Percentiles rank a stretch among this genome's conserved stretches.
Conservation (phyloP, 805 yeast species). For the Brettanomyces anomalus region DNA sequence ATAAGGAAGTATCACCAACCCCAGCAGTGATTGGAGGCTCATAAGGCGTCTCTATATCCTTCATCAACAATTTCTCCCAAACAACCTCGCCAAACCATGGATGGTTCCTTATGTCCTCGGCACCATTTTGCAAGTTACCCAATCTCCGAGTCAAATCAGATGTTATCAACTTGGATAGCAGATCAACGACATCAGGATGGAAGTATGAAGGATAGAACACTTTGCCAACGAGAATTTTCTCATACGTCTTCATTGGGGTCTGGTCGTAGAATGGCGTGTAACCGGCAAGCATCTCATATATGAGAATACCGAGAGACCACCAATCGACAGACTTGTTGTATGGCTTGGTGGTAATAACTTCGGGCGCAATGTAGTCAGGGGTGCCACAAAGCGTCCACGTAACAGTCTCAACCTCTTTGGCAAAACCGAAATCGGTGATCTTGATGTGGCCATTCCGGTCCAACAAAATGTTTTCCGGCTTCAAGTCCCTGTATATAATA, state of each 20-base stretch:
- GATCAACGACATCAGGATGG: slow-evolving; percentile 45
- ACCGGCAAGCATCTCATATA: slow-evolving; percentile 55
- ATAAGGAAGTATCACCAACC: slow-evolving; percentile 53
- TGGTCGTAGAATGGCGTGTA: slow-evolving; percentile 56
- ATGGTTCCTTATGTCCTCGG: slow-evolving; percentile 47
- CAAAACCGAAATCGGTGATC: slow-evolving; percentile 55
- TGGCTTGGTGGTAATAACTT: slow-evolving; percentile 55
- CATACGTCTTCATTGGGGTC: slow-evolving; percentile 56
- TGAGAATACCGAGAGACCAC: slow-evolving; percentile 57
- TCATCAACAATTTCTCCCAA: slow-evolving; percentile 46
- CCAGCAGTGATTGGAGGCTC: slow-evolving; percentile 59
- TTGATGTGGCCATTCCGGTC: slow-evolving; percentile 55
- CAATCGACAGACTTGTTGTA: slow-evolving; percentile 57
- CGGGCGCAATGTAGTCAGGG: slow-evolving; percentile 59
- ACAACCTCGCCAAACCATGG: slow-evolving; percentile 54
- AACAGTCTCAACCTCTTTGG: slow-evolving; percentile 50
- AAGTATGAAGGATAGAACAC: slow-evolving; percentile 44
- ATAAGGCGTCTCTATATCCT: slow-evolving; percentile 55
- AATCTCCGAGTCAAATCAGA: slow-evolving; percentile 47
- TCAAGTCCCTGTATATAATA: slow-evolving; percentile 51
- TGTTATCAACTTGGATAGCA: slow-evolving; percentile 41
- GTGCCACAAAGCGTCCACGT: slow-evolving; percentile 59
- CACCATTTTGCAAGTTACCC: slow-evolving; percentile 51
- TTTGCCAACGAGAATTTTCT: slow-evolving; percentile 46
- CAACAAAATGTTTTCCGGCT: slow-evolving; percentile 51